A percentile compares a stretch with the other conserved stretches of the same genome.
Evolutionary conservation across 2,329 filamentous ascomycete genomes (phyloP).

Genomic region (Colletotrichum tofieldiae): DNA sequence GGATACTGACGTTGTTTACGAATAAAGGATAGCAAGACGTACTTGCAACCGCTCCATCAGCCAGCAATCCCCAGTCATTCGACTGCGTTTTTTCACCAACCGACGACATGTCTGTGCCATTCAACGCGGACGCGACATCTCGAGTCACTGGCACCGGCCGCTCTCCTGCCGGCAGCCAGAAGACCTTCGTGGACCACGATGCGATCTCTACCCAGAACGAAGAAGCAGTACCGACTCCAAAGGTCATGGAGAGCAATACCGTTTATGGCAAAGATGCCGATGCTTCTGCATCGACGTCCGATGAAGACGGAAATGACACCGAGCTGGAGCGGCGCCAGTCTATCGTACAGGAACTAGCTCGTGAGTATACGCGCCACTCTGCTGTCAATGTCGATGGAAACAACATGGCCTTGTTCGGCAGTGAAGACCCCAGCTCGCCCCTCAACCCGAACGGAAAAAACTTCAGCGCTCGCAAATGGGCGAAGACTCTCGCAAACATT

Average conservation of each 20-base stretch:
- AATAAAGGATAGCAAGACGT: conserved; percentile 31
- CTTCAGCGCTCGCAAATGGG: conserved; percentile 65
- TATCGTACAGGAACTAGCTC: conserved; percentile 46
- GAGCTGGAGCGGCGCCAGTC: conserved; percentile 44
- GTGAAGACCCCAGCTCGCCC: conserved; percentile 57
- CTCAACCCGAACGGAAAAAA: conserved; percentile 64
- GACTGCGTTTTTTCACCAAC: background rate
- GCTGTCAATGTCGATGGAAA: conserved; percentile 44
- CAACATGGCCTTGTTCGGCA: conserved; percentile 47
- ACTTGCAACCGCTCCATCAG: conserved; percentile 38
- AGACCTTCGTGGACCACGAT: conserved; percentile 38
- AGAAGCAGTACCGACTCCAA: background rate
- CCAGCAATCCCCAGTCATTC: conserved; percentile 1
- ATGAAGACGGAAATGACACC: conserved; percentile 37
- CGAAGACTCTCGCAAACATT: conserved; percentile 48
- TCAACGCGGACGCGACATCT: conserved; percentile 21
- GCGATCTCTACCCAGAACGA: background rate
- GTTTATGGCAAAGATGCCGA: conserved; percentile 18
- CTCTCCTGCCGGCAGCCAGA: conserved; percentile 40
- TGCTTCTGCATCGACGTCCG: conserved; percentile 24
- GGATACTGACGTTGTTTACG: background rate
- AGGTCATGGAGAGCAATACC: background rate
- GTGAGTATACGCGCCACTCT: conserved; percentile 45
- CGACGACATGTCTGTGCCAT: conserved; percentile 29
- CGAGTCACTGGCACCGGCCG: background rate